Base-by-base conservation (phyloP, 352 stramenopile species). In the Phytophthora pinifolia region DNA sequence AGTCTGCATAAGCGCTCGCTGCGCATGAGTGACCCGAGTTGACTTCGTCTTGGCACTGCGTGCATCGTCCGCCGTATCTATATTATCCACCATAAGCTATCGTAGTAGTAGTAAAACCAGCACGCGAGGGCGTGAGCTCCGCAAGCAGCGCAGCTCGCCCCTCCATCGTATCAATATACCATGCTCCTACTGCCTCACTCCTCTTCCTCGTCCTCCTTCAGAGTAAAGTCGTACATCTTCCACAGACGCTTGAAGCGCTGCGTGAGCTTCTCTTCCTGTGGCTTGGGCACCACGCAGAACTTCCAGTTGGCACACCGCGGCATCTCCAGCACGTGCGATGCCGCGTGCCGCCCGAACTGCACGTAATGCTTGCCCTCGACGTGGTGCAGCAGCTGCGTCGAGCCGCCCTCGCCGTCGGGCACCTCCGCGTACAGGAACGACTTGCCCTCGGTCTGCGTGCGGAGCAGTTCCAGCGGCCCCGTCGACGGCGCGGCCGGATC, bases 281-380 rank as follows among this genome's bases (percentile, higher is more conserved):
- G 36, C 46, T 92, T 92, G 17, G 81, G 63, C 18, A 93, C 70
- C 4, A 93, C 83, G 37, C 83, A 93, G 51, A 80, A 88, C 69
- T 92, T 91, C 83, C 83, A 93, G 56, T 93, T 89, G 25, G 78
- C 68, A 3, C 80, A 75, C 2, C 78, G 75, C 3, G 83, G 83
- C 57, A 85, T 68, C 12, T 78, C 79, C 34, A 93, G 44, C 46
- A 89, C 59, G 32, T 68, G 85, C 27, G 81, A 70, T 0, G 73
- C 72, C 3, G 76, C 76, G 45, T 90, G 79, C 4, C 83, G 83
- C 10, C 81, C 83, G 67, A 93, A 93, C 54, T 91, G 80, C 59
- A 93, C 83, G 69, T 90, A 89, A 45, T 93, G 81, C 52, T 92
- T 90, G 37, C 68, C 79, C 22, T 88, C 68, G 13, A 92, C 81